A percentile compares a stretch with the other conserved stretches of the same genome.
Evolutionary conservation across 352 stramenopile genomes (phyloP).

Genomic region (Globisporangium camurandrum): DNA sequence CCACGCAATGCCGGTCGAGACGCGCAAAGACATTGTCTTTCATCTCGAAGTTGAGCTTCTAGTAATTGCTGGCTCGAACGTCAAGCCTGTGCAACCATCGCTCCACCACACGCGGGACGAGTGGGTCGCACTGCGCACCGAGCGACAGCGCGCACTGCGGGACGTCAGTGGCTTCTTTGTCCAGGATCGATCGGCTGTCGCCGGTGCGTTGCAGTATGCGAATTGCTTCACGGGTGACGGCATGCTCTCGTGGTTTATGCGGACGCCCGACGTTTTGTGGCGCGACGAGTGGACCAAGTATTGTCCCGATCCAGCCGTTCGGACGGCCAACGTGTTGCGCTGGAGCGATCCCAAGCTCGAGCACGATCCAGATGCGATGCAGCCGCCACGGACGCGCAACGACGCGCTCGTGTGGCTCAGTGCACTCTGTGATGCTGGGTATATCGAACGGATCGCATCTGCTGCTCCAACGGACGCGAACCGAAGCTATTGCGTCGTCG

Average conservation of each 20-base stretch:
- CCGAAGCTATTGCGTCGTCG: slow-evolving; percentile 34
- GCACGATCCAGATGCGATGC: slow-evolving; percentile 43
- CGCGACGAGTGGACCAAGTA: slow-evolving; percentile 50
- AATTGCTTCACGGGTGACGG: slow-evolving; percentile 56
- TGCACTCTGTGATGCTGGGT: slow-evolving; percentile 45
- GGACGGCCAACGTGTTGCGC: slow-evolving; percentile 17
- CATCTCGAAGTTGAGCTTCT: slow-evolving; percentile 60
- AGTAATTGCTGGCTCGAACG: slow-evolving; percentile 28
- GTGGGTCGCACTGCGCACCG: slow-evolving; percentile 36
- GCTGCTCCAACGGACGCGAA: slow-evolving; percentile 14
- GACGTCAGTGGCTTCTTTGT: slow-evolving; percentile 45
- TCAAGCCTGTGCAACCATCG: slow-evolving; percentile 10
- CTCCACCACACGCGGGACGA: slow-evolving; percentile 25
- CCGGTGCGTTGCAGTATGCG: slow-evolving; percentile 23
- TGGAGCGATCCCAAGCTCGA: slow-evolving; percentile 27
- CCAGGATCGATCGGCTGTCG: slow-evolving; percentile 33
- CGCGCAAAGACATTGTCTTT: slow-evolving; percentile 47
- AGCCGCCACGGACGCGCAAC: slow-evolving; percentile 21
- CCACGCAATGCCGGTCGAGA: slow-evolving; percentile 44
- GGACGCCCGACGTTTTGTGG: slow-evolving; percentile 34
- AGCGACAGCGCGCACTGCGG: slow-evolving; percentile 36
- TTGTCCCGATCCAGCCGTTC: slow-evolving; percentile 19
- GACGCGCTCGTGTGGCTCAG: slow-evolving; percentile 49
- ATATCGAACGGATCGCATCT: slow-evolving; percentile 36
- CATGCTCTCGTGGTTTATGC: slow-evolving; percentile 54